Evolutionary conservation across 306 rosid genomes (phyloP).

Genomic region (Medicago lupulina): DNA sequence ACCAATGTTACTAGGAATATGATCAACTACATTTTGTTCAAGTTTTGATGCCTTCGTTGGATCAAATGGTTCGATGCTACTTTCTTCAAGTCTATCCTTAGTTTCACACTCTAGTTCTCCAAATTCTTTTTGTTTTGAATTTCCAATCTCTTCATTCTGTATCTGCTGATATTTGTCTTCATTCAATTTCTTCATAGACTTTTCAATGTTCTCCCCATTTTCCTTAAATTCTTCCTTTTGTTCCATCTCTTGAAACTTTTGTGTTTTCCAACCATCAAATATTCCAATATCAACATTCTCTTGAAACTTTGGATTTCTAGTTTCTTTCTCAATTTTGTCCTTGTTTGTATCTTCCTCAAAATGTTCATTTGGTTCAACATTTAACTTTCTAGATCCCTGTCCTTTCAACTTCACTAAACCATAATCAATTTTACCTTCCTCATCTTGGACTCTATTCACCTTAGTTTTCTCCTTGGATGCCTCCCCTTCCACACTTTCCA

Average conservation of each 20-base stretch:
- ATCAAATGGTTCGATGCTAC: conserved; percentile 3
- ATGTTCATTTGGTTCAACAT: conserved; percentile 26
- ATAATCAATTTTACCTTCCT: conserved; percentile 13
- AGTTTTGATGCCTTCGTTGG: no score
- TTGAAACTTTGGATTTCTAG: conserved; percentile 4
- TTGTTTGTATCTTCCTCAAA: background rate
- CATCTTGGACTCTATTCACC: background rate
- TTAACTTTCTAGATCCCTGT: conserved; percentile 33
- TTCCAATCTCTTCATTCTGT: background rate
- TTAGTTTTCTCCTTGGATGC: conserved; percentile 3
- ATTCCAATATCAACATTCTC: background rate
- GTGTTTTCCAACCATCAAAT: conserved; percentile 28
- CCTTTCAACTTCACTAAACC: conserved; percentile 19
- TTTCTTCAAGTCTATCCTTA: background rate
- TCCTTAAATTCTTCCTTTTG: conserved; percentile 9
- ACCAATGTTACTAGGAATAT: background rate
- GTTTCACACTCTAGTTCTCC: conserved; percentile 33
- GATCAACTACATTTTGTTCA: background rate
- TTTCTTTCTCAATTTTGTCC: conserved; percentile 22
- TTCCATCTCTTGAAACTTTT: background rate
- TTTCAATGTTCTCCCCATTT: background rate
- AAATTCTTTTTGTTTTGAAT: conserved; percentile 15
- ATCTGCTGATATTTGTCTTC: background rate
- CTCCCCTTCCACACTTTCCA: conserved; percentile 21
- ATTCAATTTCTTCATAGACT: background rate